A percentile compares a stretch with the other conserved stretches of the same genome.
Evolutionary conservation across 106 monocot species (phyloP).

Genomic region (Platanthera zijinensis): DNA sequence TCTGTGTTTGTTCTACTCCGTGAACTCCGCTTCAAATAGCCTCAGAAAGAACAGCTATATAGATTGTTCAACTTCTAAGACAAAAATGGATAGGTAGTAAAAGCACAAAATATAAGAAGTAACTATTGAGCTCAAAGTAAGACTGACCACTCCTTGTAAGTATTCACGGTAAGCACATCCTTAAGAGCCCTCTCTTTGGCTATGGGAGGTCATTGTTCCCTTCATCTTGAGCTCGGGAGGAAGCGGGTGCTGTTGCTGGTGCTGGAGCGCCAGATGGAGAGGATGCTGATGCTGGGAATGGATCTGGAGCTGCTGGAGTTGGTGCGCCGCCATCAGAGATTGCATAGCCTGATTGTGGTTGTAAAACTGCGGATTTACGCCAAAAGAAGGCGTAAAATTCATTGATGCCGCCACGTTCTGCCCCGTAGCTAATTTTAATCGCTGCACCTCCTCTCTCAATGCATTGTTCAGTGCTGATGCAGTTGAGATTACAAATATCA

Average conservation of each 20-base stretch:
- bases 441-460: constrained; percentile 55
- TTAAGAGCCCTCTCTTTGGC: constrained; percentile 11
- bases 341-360: constrained; percentile 52
- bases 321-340: constrained; percentile 45
- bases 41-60: too few relatives aligned
- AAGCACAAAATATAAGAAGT: constrained; percentile 2
- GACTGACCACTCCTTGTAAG: neutral
- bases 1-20: too few relatives aligned
- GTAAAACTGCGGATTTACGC: constrained; percentile 34
- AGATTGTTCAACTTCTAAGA: too few relatives aligned
- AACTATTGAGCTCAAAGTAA: neutral
- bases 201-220: constrained; percentile 10
- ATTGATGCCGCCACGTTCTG: constrained; percentile 28
- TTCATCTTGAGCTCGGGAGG: constrained; percentile 17
- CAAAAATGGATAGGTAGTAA: neutral
- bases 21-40: too few relatives aligned
- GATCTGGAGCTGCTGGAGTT: constrained; percentile 67
- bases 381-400: constrained; percentile 32
- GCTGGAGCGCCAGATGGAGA: constrained; percentile 14
- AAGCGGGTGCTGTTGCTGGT: constrained; percentile 19
- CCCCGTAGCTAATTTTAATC: constrained; percentile 58
- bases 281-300: constrained; percentile 44
- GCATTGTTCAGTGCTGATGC: constrained; percentile 59
- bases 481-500: neutral
- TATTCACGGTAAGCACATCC: neutral